Base-by-base conservation (phyloP, 2,329 filamentous ascomycete genomes). In the Conoideocrella luteorostrata region DNA sequence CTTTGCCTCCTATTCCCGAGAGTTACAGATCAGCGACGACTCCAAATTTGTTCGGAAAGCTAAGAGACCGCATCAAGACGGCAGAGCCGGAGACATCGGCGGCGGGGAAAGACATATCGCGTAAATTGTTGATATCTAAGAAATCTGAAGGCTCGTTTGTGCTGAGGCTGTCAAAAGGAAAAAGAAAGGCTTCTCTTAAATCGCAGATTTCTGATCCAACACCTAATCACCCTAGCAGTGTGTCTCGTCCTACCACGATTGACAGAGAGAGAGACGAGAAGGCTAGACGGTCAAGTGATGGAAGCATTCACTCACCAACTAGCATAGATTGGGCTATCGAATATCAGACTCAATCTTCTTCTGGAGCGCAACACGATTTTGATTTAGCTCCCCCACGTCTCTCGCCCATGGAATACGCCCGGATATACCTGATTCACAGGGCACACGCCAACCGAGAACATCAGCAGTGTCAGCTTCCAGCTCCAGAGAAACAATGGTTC, bases 341-440 rank as follows among this genome's bases (percentile, higher is more conserved):
- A 7, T n/a, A 28, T 33, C 36, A 32, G 7, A 29, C 23, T 5
- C 28, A 22, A 17, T 12, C 6, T n/a, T 28, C 17, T 7, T 10
- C 38, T 7, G 43, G 39, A 15, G 9, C 46, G 7, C 43, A 32
- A 12, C 24, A 38, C 7, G 10, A 21, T 4, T 39, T 42, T 12
- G 12, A 28, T 5, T 11, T 47, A 13, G 42, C 37, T 20, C 36
- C 17, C 17, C 62, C 64, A 1, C 58, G 64, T 1, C 39, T 69
- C 4, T 67, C 65, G 1, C 63, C 64, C 1, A 66, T 69, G 63
- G 66, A 69, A 34, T 68, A 68, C 38, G 45, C 56, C 7, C 58
- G 66, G 7, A 49, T 58, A 5, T 65, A 62, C 37, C 52, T 65
- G 26, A 46, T 69, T 3, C 59, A 65, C 36, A 58, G 63, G 34